Percentiles rank a stretch among this genome's conserved stretches.
phyloP scores from a whole-genome alignment of 176 grass and related monocot species.

The Alopecurus myosuroides region DNA sequence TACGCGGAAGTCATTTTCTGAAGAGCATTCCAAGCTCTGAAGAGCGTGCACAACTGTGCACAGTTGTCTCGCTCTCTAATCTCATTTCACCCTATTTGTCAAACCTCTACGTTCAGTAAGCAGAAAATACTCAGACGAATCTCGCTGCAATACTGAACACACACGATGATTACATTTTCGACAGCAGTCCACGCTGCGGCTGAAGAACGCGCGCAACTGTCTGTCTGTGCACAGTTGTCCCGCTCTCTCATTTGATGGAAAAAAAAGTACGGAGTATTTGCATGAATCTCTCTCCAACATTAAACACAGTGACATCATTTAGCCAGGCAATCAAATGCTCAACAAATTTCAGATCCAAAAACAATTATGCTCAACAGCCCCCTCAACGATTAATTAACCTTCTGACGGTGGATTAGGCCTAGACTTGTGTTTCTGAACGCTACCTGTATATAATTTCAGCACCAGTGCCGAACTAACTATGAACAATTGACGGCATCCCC shows the following conservation, averaged over 20 bases:
- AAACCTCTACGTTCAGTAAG: no score
- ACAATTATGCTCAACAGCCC: neutral
- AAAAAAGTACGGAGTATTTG: neutral
- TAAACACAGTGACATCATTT: neutral
- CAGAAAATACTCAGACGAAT: no score
- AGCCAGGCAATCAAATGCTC: neutral
- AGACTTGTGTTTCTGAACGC: conserved; percentile 11
- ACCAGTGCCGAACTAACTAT: neutral
- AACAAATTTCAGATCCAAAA: neutral
- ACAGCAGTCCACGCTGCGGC: no score
- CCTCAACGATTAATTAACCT: neutral
- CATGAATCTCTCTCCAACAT: neutral
- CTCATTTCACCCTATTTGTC: no score
- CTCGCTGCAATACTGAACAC: no score
- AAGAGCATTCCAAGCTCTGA: no score
- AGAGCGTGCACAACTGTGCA: neutral
- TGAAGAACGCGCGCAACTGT: no score
- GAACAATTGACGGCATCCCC: neutral
- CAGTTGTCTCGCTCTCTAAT: neutral
- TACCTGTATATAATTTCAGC: conserved; percentile 14
- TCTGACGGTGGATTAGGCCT: neutral
- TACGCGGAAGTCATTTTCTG: neutral
- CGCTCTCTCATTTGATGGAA: no score
- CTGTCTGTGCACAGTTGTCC: no score
- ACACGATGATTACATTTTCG: no score